phyloP scores from a whole-genome alignment of 169 alveolate species.

The Pseudocohnilembus persalinus region DNA sequence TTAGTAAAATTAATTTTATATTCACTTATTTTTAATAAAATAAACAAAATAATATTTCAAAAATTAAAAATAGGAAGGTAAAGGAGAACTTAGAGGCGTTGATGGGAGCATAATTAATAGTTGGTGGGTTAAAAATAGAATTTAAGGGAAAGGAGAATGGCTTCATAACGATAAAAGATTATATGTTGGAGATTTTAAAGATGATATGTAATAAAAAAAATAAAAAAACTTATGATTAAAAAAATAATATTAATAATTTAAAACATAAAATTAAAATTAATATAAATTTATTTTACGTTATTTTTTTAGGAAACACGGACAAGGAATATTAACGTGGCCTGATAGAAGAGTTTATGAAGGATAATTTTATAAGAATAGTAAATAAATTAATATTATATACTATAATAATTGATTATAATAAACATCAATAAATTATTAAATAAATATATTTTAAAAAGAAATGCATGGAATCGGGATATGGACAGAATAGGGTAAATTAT shows the following conservation, averaged over 20 bases:
- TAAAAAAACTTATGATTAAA: too few species aligned
- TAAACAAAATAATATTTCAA: too few species aligned
- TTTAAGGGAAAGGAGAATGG: slow-evolving; percentile 44
- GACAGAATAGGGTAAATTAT: too few species aligned
- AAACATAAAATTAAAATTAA: too few species aligned
- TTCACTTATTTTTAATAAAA: too few species aligned
- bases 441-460: neutral
- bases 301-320: slow-evolving; percentile 34
- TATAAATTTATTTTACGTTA: too few species aligned
- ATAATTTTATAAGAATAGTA: neutral
- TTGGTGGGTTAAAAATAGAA: slow-evolving; percentile 34
- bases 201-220: neutral
- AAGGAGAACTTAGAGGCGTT: slow-evolving; percentile 40
- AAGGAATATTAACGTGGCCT: slow-evolving; percentile 41
- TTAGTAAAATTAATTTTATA: too few species aligned
- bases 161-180: slow-evolving; percentile 28
- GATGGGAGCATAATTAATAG: slow-evolving; percentile 47
- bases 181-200: slow-evolving; percentile 40
- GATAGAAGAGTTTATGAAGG: slow-evolving; percentile 52
- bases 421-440: neutral
- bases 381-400: too few species aligned
- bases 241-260: too few species aligned
- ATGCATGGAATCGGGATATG: neutral
- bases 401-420: too few species aligned
- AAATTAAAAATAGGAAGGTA: slow-evolving; percentile 25